Conservation (phyloP, 2,329 filamentous ascomycete genomes). For the Teratosphaeria gauchensis region DNA sequence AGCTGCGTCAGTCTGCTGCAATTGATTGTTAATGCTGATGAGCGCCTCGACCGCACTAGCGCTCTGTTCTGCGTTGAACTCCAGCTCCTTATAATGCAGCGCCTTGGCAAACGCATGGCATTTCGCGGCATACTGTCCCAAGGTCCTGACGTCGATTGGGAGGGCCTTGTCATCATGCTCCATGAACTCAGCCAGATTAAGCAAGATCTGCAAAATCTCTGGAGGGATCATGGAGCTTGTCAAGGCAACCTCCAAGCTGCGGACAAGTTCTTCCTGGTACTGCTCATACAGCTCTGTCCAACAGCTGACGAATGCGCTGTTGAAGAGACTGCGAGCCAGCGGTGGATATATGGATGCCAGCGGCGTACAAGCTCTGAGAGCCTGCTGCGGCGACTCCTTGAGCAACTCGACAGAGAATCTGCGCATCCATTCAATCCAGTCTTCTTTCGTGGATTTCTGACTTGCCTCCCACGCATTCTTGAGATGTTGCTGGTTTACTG, state of each 20-base stretch:
- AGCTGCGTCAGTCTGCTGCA: slow-evolving; percentile 93
- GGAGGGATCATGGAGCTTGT: slow-evolving; percentile 93
- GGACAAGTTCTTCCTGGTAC: slow-evolving; percentile 92
- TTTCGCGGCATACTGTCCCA: slow-evolving; percentile 89
- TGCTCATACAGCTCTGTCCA: slow-evolving; percentile 97
- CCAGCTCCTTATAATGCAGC: slow-evolving; percentile 95
- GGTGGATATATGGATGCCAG: slow-evolving; percentile 86
- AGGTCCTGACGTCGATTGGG: slow-evolving; percentile 89
- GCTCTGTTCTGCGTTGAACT: slow-evolving; percentile 96
- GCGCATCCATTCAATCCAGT: slow-evolving; percentile 99
- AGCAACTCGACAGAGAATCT: slow-evolving; percentile 91
- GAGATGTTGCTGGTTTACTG: slow-evolving; percentile 94
- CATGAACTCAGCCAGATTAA: slow-evolving; percentile 99
- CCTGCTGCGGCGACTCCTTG: slow-evolving; percentile 91
- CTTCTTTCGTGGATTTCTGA: slow-evolving; percentile 92
- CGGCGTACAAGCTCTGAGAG: slow-evolving; percentile 82
- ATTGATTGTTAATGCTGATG: slow-evolving; percentile 98
- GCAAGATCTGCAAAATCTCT: slow-evolving; percentile 82
- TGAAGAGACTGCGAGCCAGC: slow-evolving; percentile 88
- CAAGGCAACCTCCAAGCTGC: slow-evolving; percentile 89
- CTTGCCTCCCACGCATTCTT: slow-evolving; percentile 96
- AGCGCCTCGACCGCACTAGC: slow-evolving; percentile 90
- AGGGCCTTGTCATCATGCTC: slow-evolving; percentile 98
- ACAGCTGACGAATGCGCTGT: slow-evolving; percentile 96
- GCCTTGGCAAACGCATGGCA: slow-evolving; percentile 98